A percentile compares a stretch with the other conserved stretches of the same genome.
phyloP scores from a whole-genome alignment of 2,329 filamentous ascomycete species.

The Dothideomycetidae sp. region DNA sequence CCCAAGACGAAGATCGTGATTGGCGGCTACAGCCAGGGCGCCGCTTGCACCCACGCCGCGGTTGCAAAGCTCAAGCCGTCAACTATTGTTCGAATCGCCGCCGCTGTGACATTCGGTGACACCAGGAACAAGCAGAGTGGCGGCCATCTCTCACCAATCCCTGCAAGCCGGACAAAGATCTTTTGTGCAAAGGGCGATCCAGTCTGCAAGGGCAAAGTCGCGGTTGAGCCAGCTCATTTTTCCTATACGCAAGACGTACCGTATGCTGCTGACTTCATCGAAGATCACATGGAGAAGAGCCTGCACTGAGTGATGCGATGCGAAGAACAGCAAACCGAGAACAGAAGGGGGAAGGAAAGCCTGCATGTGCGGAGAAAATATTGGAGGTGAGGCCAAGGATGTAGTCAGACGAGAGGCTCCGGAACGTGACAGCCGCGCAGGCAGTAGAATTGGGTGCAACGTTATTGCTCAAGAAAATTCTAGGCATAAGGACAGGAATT shows the following conservation, averaged over 20 bases:
- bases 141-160: constrained; percentile 23
- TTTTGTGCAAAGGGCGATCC: constrained; percentile 19
- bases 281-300: too few relatives aligned
- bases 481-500: too few relatives aligned
- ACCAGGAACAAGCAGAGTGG: constrained; percentile 26
- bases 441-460: too few relatives aligned
- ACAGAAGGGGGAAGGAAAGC: too few relatives aligned
- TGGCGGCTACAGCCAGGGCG: constrained; percentile 23
- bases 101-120: constrained; percentile 28
- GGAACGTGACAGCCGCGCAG: too few relatives aligned
- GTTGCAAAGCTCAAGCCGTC: constrained; percentile 18
- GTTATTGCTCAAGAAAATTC: too few relatives aligned
- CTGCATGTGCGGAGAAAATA: too few relatives aligned
- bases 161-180: constrained; percentile 17
- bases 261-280: constrained; percentile 5
- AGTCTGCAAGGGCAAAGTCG: constrained; percentile 17
- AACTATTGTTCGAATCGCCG: constrained; percentile 22
- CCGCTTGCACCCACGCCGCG: constrained; percentile 25
- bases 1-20: constrained; percentile 18
- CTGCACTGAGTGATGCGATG: too few relatives aligned
- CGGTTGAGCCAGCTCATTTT: constrained; percentile 17
- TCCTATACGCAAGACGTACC: constrained; percentile 12
- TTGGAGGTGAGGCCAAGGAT: too few relatives aligned
- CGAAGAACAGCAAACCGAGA: too few relatives aligned
- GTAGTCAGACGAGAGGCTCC: too few relatives aligned